These are phyloP conservation scores for Omphalotus olearius DNA, from an alignment of 1,284 basidiomycete species.

Conservation along the genomic window DNA sequence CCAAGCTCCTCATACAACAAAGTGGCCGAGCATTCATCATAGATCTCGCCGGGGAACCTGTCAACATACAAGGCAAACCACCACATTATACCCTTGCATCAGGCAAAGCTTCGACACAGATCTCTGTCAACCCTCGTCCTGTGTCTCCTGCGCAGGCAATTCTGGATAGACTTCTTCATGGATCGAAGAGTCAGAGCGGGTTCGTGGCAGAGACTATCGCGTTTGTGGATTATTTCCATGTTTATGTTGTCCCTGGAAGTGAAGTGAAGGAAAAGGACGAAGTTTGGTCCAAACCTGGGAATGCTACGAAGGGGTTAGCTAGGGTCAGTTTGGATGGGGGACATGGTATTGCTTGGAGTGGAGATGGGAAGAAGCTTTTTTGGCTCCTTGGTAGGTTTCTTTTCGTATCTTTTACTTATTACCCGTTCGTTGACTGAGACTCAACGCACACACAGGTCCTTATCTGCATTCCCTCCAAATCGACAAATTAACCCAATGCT, in stretches of 20 bases:
- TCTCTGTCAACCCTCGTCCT: constrained; percentile 34
- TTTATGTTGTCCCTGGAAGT: constrained; percentile 47
- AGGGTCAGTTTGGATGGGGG: constrained; percentile 68
- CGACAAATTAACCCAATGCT: constrained; percentile 45
- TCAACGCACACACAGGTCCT: constrained; percentile 40
- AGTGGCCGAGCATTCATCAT: constrained; percentile 47
- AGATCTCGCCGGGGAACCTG: constrained; percentile 41
- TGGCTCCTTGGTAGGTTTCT: constrained; percentile 63
- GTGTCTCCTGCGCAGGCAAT: constrained; percentile 11
- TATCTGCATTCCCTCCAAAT: constrained; percentile 61
- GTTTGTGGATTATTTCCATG: constrained; percentile 64
- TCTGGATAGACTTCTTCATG: background rate
- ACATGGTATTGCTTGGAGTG: constrained; percentile 59
- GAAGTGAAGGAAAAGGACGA: constrained; percentile 34
- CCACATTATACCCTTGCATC: constrained; percentile 43
- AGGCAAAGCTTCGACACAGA: constrained; percentile 52
- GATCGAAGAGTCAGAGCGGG: constrained; percentile 1
- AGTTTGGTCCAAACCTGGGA: constrained; percentile 67
- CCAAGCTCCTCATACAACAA: constrained; percentile 56
- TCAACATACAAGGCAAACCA: constrained; percentile 45
- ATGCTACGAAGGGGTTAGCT: constrained; percentile 55
- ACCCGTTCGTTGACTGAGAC: background rate
- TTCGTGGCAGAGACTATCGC: constrained; percentile 37
- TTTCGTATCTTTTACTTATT: constrained; percentile 2
- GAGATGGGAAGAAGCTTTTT: constrained; percentile 60